Evolutionary conservation across 2,329 filamentous ascomycete genomes (phyloP).

Genomic region (Fusarium pseudograminearum): DNA sequence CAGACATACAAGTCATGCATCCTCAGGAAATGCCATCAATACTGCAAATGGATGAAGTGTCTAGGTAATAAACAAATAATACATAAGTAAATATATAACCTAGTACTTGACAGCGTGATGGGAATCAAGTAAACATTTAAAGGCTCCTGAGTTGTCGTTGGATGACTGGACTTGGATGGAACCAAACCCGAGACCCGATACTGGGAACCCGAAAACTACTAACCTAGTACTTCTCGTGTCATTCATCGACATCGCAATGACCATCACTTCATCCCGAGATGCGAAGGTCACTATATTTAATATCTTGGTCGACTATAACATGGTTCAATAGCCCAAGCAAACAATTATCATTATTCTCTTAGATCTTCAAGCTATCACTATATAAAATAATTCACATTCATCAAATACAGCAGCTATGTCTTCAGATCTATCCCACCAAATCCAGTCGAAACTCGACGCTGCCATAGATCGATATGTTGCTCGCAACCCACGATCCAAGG

Average conservation of each 20-base stretch:
- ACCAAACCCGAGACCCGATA: slow-evolving; percentile 41
- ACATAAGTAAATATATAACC: neutral
- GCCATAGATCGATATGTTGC: slow-evolving; percentile 52
- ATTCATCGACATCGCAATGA: neutral
- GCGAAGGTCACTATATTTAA: slow-evolving; percentile 7
- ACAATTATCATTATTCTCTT: neutral
- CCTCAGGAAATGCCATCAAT: neutral
- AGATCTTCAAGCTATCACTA: neutral
- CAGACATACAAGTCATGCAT: neutral
- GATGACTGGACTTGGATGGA: neutral
- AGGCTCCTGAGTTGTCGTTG: neutral
- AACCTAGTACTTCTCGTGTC: neutral
- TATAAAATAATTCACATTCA: neutral
- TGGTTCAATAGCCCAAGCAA: neutral
- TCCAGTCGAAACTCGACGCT: slow-evolving; percentile 49
- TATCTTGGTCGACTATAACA: neutral
- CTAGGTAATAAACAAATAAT: too few relatives aligned
- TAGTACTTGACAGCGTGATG: too few relatives aligned
- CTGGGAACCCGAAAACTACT: slow-evolving; percentile 31
- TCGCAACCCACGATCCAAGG: slow-evolving; percentile 55
- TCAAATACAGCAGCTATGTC: slow-evolving; percentile 27
- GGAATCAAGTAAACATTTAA: too few relatives aligned
- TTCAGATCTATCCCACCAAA: slow-evolving; percentile 29
- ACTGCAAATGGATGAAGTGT: neutral
- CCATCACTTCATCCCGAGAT: slow-evolving; percentile 19